Evolutionary conservation across 1,284 basidiomycete genomes (phyloP), one percentile per base, ranked within the genome.

Genomic region (Microbotryum intermedium): DNA sequence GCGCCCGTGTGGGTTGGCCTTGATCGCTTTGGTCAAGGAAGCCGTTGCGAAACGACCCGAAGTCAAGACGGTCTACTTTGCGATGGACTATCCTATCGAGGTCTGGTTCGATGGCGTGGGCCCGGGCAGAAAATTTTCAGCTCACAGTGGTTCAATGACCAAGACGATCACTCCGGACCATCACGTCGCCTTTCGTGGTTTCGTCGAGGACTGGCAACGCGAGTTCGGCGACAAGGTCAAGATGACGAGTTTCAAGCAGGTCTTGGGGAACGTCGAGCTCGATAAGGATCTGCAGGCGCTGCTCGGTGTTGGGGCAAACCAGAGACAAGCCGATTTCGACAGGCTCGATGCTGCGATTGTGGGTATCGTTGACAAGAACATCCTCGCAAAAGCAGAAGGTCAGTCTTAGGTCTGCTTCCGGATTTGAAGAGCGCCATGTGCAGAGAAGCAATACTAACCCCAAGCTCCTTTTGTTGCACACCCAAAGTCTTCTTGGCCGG

Each of bases 11-110:
- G 63, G 60, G 8, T 28, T 45, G 8, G 49, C 61, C 1, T 58
- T 72, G 30, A 42, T 72, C 23, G 30, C 58, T 45, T 23, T 44
- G 29, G 55, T 72, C 3, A 43, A 44, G 0, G 48, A 56, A 3
- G 46, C 69, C 39, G 30, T 29, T 29, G 21, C 45, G 25, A 21
- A 39, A 2, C 58, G 67, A 52, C 69, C 65, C 4, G 55, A 53
- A 21, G 49, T 72, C 57, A 44, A 57, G 44, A 68, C 65, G 1
- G 64, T 71, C 42, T 72, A 69, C 55, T 61, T 72, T 30, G 69
- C 70, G 29, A 72, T 69, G 16, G 71, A 72, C 50, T 72, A 71
- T 58, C 71, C 71, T 25, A 54, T 72, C 55, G 69, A 70, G 42
- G 49, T 65, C 26, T 30, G 64, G 20, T 43, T 43, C n/a, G 55